Base-by-base conservation (phyloP, 805 yeast species). In the Yarrowia divulgata region DNA sequence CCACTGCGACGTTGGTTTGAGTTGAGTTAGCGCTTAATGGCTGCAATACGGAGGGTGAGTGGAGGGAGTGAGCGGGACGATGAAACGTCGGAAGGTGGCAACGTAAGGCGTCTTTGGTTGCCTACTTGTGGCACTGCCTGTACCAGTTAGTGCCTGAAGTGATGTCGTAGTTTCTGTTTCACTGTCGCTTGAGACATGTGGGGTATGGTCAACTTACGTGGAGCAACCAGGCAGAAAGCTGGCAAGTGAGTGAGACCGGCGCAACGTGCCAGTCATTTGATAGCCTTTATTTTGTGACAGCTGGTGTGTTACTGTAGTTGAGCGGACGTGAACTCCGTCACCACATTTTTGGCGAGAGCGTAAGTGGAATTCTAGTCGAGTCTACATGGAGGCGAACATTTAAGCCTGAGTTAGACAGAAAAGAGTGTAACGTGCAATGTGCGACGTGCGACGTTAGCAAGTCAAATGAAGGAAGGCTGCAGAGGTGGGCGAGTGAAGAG, bases 391-490 rank as follows among this genome's bases (percentile, higher is more conserved):
- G 29, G 29, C 29, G 29, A 23, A 23, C 29, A 42, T 42, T 19
- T 8, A 5, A 8, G 14, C 14, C 16, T 18, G 48, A 43, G n/a
- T 43, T 5, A 8, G 19, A n/a, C 18, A 10, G 48, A 10, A 43
- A 23, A 9, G 48, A 43, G 48, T 46, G 50, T 19, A 46, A 46
- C 32, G 50, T 49, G 52, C n/a, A 49, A 23, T 23, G 48, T 46
- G 50, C 13, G 23, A 46, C 32, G 50, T 49, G 52, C n/a, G 32
- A 32, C 39, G 54, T 29, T 9, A 49, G 52, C 32, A 46, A 46
- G 50, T 23, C 13, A 19, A 12, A 13, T 18, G 29, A 19, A 18
- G 14, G 29, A 23, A 23, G 29, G 29, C 29, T 23, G 29, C 4
- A 23, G n/a, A n/a, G 29, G 29, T 23, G 29, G 29, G 29, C 4